A percentile compares a stretch with the other conserved stretches of the same genome.
Evolutionary conservation across 768 basidiomycete genomes (phyloP).

Genomic region (Pulveroboletus sp.): DNA sequence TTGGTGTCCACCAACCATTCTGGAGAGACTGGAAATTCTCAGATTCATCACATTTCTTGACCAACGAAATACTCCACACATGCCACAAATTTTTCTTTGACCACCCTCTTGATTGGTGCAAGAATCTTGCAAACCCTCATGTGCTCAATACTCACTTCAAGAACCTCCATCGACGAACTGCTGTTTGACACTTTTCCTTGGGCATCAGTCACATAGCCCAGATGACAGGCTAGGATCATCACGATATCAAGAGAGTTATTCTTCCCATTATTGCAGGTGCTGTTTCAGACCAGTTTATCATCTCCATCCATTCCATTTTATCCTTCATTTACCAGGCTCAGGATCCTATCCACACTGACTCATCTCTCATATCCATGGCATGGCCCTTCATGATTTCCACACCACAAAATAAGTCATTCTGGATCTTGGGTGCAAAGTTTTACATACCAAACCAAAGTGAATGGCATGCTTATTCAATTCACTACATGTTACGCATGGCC

Average conservation of each 20-base stretch:
- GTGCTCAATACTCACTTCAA: not conserved
- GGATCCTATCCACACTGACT: slow-evolving; percentile 9
- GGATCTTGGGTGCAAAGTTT: slow-evolving; percentile 11
- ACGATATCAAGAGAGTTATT: slow-evolving; percentile 35
- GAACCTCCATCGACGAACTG: slow-evolving; percentile 9
- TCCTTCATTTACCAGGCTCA: slow-evolving; percentile 28
- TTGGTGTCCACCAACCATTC: not conserved
- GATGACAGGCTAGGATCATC: slow-evolving; percentile 41
- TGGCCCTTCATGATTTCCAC: slow-evolving; percentile 10
- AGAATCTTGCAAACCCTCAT: not conserved
- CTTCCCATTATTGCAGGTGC: slow-evolving; percentile 11
- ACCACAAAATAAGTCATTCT: slow-evolving; percentile 13
- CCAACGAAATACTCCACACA: slow-evolving; percentile 5
- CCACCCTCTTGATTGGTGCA: slow-evolving; percentile 10
- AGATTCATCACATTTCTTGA: not conserved
- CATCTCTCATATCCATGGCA: slow-evolving; percentile 8
- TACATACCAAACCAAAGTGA: slow-evolving; percentile 6
- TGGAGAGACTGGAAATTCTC: slow-evolving; percentile 2
- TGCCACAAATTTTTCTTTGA: slow-evolving; percentile 11
- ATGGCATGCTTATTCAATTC: slow-evolving; percentile 22
- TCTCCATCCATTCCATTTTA: slow-evolving; percentile 11
- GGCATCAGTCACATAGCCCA: slow-evolving; percentile 38
- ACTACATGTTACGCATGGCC: too few relatives aligned
- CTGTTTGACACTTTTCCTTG: slow-evolving; percentile 36
- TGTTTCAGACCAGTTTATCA: not conserved